Conservation (phyloP, 2,329 filamentous ascomycete species). For the Aspergillus sp. region DNA sequence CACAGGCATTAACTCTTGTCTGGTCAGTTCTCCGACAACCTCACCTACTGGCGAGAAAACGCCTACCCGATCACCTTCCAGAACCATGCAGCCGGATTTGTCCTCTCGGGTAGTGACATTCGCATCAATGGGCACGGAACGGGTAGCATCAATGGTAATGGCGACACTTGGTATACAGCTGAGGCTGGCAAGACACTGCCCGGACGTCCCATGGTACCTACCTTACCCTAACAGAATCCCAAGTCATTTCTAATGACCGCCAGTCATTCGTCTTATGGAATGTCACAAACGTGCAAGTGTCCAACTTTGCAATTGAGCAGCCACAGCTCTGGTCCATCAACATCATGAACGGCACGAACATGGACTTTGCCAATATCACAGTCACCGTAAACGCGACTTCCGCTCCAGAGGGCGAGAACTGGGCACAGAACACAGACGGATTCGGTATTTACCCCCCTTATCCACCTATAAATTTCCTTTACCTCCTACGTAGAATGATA, state of each 20-base stretch:
- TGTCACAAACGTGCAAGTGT: conserved; percentile 54
- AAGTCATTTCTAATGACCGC: not conserved
- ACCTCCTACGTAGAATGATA: too few relatives aligned
- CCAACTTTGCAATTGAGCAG: conserved; percentile 53
- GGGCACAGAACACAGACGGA: conserved; percentile 60
- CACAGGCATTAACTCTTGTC: not conserved
- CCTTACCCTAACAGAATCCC: too few relatives aligned
- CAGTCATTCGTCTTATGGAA: conserved; percentile 60
- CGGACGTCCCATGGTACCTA: conserved; percentile 49
- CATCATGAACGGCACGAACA: conserved; percentile 59
- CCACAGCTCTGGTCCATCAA: conserved; percentile 56
- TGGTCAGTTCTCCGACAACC: conserved; percentile 51
- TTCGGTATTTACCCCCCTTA: conserved; percentile 37
- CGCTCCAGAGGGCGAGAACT: conserved; percentile 54
- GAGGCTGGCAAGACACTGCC: conserved; percentile 49
- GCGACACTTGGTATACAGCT: conserved; percentile 55
- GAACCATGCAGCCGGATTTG: conserved; percentile 56
- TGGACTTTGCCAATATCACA: conserved; percentile 53
- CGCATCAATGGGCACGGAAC: conserved; percentile 53
- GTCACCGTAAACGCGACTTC: conserved; percentile 52
- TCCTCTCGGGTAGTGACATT: conserved; percentile 53
- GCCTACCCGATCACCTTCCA: conserved; percentile 56
- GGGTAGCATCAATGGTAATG: conserved; percentile 57
- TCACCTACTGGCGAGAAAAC: conserved; percentile 57
- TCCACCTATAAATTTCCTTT: not conserved